Evolutionary conservation across 768 basidiomycete genomes (phyloP), one percentile per base, ranked within the genome.

Genomic region (Trametes cubensis): DNA sequence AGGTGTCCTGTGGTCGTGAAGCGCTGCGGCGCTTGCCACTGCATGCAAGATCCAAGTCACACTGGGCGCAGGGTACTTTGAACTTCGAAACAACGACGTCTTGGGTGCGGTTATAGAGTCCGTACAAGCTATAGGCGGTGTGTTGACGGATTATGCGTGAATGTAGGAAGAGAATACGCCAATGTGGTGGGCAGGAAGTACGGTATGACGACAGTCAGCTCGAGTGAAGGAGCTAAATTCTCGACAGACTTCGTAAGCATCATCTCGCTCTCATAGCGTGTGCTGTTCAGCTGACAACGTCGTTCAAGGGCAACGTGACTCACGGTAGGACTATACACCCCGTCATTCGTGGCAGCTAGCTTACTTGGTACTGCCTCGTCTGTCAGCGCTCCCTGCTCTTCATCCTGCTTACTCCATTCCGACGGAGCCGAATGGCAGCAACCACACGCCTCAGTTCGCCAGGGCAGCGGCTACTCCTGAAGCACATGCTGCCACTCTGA

Each of bases 241-340:
- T 91, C 89, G 5, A 90, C 90, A 10, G 90, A 92, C 73, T 91
- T 92, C 71, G 90, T 91, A 63, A 77, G 88, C 78, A 4, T 58
- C 54, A 25, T 11, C n/a, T 51, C n/a, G 15, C 10, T n/a, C 23
- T 44, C 17, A 21, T n/a, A 38, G 38, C 0, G 40, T 30, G 58
- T 40, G 26, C 50, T 40, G 41, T 47, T 58, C 49, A 66, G 49
- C 48, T 48, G 26, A 6, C 44, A 51, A 39, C 8, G 14, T 21
- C 41, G 42, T 60, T 58, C 55, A 70, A 92, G 90, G 90, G 90
- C 1, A 90, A 92, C 64, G 83, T 92, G 53, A 82, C 87, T 45
- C 85, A 88, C 66, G 83, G 90, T 76, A 65, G 70, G 77, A 10
- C 15, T 0, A 39, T 4, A 49, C 6, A 17, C 5, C 4, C 48